These are phyloP conservation scores for Passiflora organensis DNA, from an alignment of 345 rosid genomes.

Conservation along the genomic window DNA sequence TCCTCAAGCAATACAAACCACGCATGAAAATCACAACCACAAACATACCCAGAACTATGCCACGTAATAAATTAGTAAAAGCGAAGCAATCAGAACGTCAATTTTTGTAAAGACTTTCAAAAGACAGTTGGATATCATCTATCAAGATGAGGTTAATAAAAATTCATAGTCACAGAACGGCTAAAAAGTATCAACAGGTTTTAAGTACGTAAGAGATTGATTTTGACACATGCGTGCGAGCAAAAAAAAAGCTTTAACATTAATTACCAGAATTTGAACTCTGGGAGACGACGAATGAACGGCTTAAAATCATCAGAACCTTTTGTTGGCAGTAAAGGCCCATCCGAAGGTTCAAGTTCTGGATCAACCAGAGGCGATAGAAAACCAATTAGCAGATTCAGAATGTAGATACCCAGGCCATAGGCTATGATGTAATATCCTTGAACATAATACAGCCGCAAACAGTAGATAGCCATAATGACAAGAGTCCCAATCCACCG, in stretches of 20 bases:
- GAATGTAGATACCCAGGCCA: slow-evolving; percentile 85
- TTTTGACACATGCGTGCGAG: not conserved
- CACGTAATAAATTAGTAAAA: no score
- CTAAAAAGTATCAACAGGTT: no score
- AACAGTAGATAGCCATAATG: slow-evolving; percentile 43
- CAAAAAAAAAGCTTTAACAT: not conserved
- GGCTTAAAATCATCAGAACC: slow-evolving; percentile 98
- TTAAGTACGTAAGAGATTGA: no score
- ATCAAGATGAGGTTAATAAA: no score
- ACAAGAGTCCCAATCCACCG: slow-evolving; percentile 83
- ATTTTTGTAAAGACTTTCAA: no score
- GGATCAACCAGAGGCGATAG: slow-evolving; percentile 94
- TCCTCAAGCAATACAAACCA: no score
- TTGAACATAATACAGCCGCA: slow-evolving; percentile 67
- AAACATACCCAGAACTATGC: no score
- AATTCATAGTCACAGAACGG: no score
- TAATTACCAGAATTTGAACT: slow-evolving; percentile 92
- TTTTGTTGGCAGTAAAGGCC: slow-evolving; percentile 82
- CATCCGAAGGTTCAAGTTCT: slow-evolving; percentile 67
- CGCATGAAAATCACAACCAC: no score
- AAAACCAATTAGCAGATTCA: slow-evolving; percentile 88
- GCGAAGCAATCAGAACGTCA: no score
- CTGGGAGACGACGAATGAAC: slow-evolving; percentile 88
- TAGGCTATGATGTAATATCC: slow-evolving; percentile 87
- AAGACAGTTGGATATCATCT: no score